These are phyloP conservation scores for Hymenoscyphus fraxineus DNA, from an alignment of 2,329 filamentous ascomycete genomes.

Conservation along the genomic window DNA sequence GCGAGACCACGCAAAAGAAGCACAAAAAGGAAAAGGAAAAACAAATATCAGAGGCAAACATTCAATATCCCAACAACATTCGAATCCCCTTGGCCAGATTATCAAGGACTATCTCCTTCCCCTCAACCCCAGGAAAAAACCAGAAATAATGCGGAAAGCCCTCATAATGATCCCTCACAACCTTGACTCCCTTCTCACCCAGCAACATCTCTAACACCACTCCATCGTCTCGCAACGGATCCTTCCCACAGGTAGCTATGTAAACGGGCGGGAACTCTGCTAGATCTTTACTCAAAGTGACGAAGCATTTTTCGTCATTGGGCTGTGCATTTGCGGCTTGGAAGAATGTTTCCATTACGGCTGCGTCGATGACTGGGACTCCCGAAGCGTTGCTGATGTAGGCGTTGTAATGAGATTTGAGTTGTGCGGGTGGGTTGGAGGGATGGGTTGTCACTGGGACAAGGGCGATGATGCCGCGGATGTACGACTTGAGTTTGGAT, in stretches of 20 bases:
- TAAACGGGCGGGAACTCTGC: constrained; percentile 24
- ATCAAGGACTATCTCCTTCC: constrained; percentile 20
- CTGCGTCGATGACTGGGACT: constrained; percentile 23
- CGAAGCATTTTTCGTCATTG: constrained; percentile 19
- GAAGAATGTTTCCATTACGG: constrained; percentile 24
- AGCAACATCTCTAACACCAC: constrained; percentile 31
- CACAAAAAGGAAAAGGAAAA: background rate
- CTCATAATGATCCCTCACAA: constrained; percentile 30
- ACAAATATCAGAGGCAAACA: background rate
- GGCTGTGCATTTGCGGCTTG: constrained; percentile 13
- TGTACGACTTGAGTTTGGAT: constrained; percentile 9
- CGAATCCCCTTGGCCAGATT: constrained; percentile 20
- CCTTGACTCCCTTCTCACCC: constrained; percentile 27
- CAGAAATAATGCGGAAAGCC: constrained; percentile 36
- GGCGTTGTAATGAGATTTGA: constrained; percentile 20
- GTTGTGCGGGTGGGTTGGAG: constrained; percentile 19
- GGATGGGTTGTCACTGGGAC: constrained; percentile 26
- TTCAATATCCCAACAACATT: constrained; percentile 10
- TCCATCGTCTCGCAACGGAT: constrained; percentile 34
- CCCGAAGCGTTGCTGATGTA: constrained; percentile 21
- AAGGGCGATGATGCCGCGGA: constrained; percentile 27
- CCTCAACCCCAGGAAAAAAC: constrained; percentile 23
- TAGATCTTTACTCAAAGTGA: constrained; percentile 18
- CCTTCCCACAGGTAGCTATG: constrained; percentile 26
- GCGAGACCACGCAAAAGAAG: background rate